phyloP scores from a whole-genome alignment of 2,329 filamentous ascomycete species.

The Colletotrichum gigasporum region DNA sequence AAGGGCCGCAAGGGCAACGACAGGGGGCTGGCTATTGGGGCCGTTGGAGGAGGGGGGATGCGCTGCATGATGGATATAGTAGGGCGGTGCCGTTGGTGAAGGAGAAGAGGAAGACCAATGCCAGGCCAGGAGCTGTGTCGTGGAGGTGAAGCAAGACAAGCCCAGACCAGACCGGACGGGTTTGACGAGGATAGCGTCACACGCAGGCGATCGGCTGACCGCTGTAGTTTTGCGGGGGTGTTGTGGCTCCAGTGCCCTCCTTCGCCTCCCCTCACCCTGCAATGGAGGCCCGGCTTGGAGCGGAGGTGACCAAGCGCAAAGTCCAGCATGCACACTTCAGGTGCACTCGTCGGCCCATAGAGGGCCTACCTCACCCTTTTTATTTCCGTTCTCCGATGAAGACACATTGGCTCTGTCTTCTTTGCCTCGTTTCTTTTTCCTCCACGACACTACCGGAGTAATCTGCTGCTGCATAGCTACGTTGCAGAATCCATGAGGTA shows the following conservation, averaged over 20 bases:
- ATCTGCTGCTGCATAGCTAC: neutral
- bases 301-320: too few relatives aligned
- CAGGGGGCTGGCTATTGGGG: neutral
- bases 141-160: neutral
- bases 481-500: neutral
- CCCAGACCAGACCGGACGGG: neutral
- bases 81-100: too few relatives aligned
- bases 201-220: constrained; percentile 2
- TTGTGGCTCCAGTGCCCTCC: neutral
- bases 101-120: neutral
- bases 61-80: neutral
- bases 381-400: too few relatives aligned
- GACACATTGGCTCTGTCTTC: neutral
- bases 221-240: neutral
- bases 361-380: too few relatives aligned
- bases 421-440: neutral
- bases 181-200: constrained; percentile 4
- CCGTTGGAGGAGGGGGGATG: neutral
- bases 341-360: too few relatives aligned
- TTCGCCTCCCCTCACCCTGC: neutral
- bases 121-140: neutral
- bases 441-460: neutral
- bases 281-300: too few relatives aligned
- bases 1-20: neutral
- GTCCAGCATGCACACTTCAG: too few relatives aligned